Base-by-base conservation (phyloP, 108 stramenopile species). In the Nitzschia putrida region DNA sequence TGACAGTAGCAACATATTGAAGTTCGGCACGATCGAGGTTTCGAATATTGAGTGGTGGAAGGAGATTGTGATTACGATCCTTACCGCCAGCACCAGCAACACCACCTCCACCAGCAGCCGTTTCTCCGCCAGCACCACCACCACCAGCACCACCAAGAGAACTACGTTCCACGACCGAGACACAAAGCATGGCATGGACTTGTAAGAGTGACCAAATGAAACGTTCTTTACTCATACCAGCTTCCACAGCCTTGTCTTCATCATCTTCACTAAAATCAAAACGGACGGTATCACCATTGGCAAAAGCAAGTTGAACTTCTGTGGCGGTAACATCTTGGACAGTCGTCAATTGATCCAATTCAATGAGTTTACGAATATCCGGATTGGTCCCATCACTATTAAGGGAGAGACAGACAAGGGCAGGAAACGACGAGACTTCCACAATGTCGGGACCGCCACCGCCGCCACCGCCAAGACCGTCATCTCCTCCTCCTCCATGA, bases 161-260 rank as follows among this genome's bases (percentile, higher is more conserved):
- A 44, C 80, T 79, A 16, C 85, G 79, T 53, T 94, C 93, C 7
- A 91, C 89, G 9, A 91, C 93, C 4, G 88, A 80, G 16, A 87
- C 85, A 52, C 93, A 94, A 12, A 94, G 64, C 77, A 94, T 94
- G 56, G 90, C 90, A 70, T 94, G 93, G 53, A 91, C 77, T 61
- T 94, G 93, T 37, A 94, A 45, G 38, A 94, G 70, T 0, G 84
- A 86, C 90, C 90, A 94, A 41, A 94, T 80, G 66, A 94, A 91
- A 13, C 86, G 81, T 41, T 94, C 88, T 45, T 90, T 88, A 10
- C 84, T 68, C 69, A 90, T 69, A 29, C 79, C 73, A 49, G 86
- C 83, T 39, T 84, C 80, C 0, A 73, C 70, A 25, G 83, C 85
- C 58, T 77, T 79, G 64, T 76, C 82, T 14, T 71, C 72, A 57